A percentile compares a stretch with the other conserved stretches of the same genome.
Evolutionary conservation across 2,329 filamentous ascomycete species (phyloP).

Genomic region (Lasiodiplodia hormozganensis): DNA sequence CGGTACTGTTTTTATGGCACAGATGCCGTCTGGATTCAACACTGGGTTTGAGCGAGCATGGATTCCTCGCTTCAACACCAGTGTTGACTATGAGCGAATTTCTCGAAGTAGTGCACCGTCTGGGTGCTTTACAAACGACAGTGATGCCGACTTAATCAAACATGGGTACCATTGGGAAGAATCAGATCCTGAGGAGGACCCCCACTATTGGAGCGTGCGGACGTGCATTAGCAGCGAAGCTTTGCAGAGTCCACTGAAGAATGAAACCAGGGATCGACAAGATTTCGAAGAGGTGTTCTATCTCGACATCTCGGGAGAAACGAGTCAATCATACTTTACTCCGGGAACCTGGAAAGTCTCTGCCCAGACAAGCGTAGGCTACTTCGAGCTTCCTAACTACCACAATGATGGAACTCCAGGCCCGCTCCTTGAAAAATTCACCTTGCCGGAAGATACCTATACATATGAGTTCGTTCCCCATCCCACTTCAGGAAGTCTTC

Average conservation of each 20-base stretch:
- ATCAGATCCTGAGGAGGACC: no score
- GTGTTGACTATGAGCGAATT: not conserved
- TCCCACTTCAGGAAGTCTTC: no score
- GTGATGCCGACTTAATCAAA: not conserved
- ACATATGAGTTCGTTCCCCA: not conserved
- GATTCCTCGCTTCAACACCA: conserved; percentile 7
- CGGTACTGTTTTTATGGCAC: not conserved
- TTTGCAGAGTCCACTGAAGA: not conserved
- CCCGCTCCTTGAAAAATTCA: not conserved
- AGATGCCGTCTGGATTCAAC: not conserved
- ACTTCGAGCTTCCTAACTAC: conserved; percentile 5
- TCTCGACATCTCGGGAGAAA: not conserved
- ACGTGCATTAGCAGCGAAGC: conserved; percentile 1
- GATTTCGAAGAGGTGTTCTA: conserved; percentile 11
- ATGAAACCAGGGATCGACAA: conserved; percentile 1
- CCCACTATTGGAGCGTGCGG: not conserved
- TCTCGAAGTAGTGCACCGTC: not conserved
- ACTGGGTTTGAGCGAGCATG: not conserved
- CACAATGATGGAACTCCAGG: not conserved
- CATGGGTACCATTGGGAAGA: not conserved
- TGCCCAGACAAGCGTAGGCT: conserved; percentile 6
- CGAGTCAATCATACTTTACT: no score
- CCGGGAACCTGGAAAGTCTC: not conserved
- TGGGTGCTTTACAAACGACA: not conserved
- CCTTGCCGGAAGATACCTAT: not conserved